Evolutionary conservation across 176 grass and related monocot species (phyloP).

Genomic region (Raddia distichophylla): DNA sequence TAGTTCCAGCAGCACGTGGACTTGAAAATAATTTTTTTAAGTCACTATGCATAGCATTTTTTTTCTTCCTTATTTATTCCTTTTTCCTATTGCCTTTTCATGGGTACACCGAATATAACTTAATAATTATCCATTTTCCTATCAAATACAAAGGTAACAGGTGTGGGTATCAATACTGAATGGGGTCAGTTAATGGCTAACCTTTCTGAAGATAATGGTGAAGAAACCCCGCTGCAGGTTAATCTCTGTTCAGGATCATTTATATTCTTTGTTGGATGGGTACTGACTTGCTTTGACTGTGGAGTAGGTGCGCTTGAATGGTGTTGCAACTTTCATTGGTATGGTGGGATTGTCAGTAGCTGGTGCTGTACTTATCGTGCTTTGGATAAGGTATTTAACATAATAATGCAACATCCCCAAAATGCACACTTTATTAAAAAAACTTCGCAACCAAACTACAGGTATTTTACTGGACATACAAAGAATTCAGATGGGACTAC

Average conservation of each 20-base stretch:
- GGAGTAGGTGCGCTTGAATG: conserved; percentile 90
- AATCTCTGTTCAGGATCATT: conserved; percentile 40
- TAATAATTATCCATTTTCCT: conserved; percentile 38
- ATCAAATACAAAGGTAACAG: conserved; percentile 82
- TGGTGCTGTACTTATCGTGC: conserved; percentile 75
- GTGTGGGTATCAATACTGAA: conserved; percentile 91
- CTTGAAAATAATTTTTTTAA: conserved; percentile 25
- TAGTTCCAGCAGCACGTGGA: conserved; percentile 35
- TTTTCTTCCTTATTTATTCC: conserved; percentile 37
- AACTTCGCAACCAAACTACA: conserved; percentile 40
- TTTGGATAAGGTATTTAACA: conserved; percentile 75
- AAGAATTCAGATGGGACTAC: conserved; percentile 75
- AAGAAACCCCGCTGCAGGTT: conserved; percentile 99
- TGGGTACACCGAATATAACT: conserved; percentile 31
- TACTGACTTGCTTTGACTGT: conserved; percentile 34
- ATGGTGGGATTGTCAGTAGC: conserved; percentile 87
- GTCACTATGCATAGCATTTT: not conserved
- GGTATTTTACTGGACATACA: conserved; percentile 92
- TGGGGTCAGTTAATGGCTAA: conserved; percentile 99
- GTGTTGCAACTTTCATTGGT: conserved; percentile 96
- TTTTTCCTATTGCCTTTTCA: conserved; percentile 1
- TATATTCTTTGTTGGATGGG: conserved; percentile 31
- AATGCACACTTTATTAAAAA: conserved; percentile 31
- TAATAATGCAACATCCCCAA: conserved; percentile 27
- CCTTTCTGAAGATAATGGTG: conserved; percentile 94